Evolutionary conservation across 2,329 filamentous ascomycete species (phyloP), one percentile per base, ranked within the genome.

Genomic region (Venturia oleaginea): DNA sequence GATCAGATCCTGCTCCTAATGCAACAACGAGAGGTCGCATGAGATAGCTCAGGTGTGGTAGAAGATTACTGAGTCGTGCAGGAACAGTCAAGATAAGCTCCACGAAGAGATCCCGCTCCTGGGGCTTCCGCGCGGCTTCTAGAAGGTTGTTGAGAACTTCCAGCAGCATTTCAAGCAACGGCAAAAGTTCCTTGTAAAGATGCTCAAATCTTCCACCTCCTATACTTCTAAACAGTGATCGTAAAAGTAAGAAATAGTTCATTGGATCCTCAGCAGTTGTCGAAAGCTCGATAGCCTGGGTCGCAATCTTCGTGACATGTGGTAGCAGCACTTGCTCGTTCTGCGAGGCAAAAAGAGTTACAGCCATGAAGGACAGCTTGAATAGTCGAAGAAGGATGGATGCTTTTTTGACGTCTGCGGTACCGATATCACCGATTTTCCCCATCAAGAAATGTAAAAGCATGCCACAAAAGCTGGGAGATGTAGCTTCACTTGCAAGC

Each of bases 1-100:
- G 83, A 68, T 99, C 94, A 1, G 90, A 92, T 17, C 93, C 92
- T 22, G 92, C 92, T 65, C 92, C 86, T 62, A 99, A 78, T 10
- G 94, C 94, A 66, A 99, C 92, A n/a, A 97, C 95, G 11, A 99
- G 82, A 1, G 94, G 94, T 37, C 94, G 85, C 94, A 99, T 99
- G 59, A 99, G 80, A 72, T 96, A 97, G 75, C 90, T 97, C 42
- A 99, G 80, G 76, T 99, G 94, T 1, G 94, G 94, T 30, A 99
- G 80, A 17, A 99, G 83, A 73, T 99, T 96, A 72, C 94, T 97
- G 5, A 99, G 81, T 46, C 94, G 84, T 48, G 94, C 94, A 1
- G 94, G 94, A 22, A 99, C 95, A 0, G 94, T 99, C 32, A 99
- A 84, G 64, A 92, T 97, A 40, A 99, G 81, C 74, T 99, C 94